Base-by-base conservation (phyloP, 1,139 yeast species). In the Protomyces lactucae-debilis region DNA sequence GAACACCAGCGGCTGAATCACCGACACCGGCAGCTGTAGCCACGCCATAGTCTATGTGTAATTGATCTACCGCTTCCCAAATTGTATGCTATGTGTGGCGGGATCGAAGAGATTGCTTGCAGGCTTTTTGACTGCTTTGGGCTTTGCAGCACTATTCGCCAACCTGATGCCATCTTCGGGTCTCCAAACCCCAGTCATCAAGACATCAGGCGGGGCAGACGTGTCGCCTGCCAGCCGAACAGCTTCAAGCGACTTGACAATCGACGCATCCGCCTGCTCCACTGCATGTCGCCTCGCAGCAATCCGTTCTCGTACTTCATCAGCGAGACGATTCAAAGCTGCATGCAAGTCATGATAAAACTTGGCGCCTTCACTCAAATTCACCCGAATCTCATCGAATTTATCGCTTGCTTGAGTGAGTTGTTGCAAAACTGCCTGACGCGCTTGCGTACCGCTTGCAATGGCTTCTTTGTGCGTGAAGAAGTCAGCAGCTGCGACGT, bases 261-360 rank as follows among this genome's bases (percentile, higher is more conserved):
- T 23, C 8, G n/a, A 12, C 21, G 8, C 28, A 14, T 55, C 53
- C 16, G 25, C 46, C 18, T 28, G 21, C 6, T 25, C 55, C n/a
- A 8, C 14, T 14, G 25, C 43, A 3, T 35, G 40, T 2, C 21
- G 39, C 23, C 93, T 75, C 16, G 76, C 72, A 51, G 77, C 76
- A n/a, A 87, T 80, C 72, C 77, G 86, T 18, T 77, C 78, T 56
- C 83, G 85, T 69, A 88, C 81, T 51, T 81, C 84, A 6, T 74
- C 74, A 25, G 81, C 74, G 16, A 86, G 81, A 1, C 71, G 77
- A 43, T 78, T 76, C 1, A 84, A 80, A 66, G 83, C 83, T 1
- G 75, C 76, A 37, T 82, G 76, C 67, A 89, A 82, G 64, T 85
- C 87, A 60, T 79, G 79, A 75, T 91, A 91, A 72, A 90, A 91